phyloP scores from a whole-genome alignment of 1,284 basidiomycete genomes.

The Cryptococcus hybrid region DNA sequence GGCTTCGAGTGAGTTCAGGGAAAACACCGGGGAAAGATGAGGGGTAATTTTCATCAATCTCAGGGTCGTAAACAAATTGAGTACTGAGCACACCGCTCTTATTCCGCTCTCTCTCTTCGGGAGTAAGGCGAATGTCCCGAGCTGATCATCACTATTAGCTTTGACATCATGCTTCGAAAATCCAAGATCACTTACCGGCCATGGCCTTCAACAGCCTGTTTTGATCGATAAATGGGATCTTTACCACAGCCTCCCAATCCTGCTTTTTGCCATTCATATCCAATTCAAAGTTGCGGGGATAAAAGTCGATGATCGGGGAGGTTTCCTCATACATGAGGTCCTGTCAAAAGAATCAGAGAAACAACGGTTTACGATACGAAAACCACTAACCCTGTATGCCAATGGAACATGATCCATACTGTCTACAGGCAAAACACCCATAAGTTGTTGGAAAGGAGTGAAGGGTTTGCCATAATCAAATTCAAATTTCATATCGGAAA shows the following conservation, averaged over 20 bases:
- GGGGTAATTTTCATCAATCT: slow-evolving; percentile 69
- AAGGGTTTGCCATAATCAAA: slow-evolving; percentile 90
- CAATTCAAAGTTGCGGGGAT: slow-evolving; percentile 83
- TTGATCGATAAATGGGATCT: slow-evolving; percentile 98
- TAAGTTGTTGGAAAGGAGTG: slow-evolving; percentile 92
- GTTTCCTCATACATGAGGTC: slow-evolving; percentile 84
- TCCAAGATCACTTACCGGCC: slow-evolving; percentile 55
- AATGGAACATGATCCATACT: slow-evolving; percentile 82
- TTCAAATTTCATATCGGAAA: slow-evolving; percentile 76
- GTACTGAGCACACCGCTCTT: slow-evolving; percentile 69
- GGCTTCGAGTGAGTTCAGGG: slow-evolving; percentile 81
- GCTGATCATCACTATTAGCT: slow-evolving; percentile 50
- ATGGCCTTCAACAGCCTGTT: slow-evolving; percentile 75
- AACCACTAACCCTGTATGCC: slow-evolving; percentile 67
- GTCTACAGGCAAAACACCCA: slow-evolving; percentile 93
- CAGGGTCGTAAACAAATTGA: slow-evolving; percentile 68
- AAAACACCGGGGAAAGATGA: slow-evolving; percentile 94
- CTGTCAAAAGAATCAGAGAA: slow-evolving; percentile 47
- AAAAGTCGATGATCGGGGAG: slow-evolving; percentile 93
- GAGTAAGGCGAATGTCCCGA: slow-evolving; percentile 70
- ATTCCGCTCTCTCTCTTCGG: slow-evolving; percentile 78
- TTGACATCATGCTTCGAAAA: not conserved
- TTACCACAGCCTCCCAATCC: slow-evolving; percentile 98
- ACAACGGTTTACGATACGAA: not conserved
- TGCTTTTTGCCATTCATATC: slow-evolving; percentile 98